Conservation (phyloP, 805 yeast genomes). For the Wickerhamiella australiensis region DNA sequence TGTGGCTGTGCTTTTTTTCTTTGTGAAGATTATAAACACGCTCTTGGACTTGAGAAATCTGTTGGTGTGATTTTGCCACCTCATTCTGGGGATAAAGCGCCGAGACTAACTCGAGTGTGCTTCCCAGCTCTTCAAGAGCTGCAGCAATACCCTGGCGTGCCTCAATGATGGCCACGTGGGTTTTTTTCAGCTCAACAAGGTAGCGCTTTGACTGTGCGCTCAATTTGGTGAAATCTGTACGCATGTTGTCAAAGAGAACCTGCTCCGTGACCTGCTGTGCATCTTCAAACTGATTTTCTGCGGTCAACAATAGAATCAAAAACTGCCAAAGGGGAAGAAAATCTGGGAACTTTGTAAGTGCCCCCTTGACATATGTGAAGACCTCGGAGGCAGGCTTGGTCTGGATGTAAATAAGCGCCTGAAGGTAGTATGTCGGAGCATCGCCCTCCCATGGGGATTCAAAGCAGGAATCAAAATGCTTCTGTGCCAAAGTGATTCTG, state of each 20-base stretch:
- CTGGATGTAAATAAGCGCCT: constrained; percentile 26
- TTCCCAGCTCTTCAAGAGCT: constrained; percentile 54
- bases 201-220: constrained; percentile 35
- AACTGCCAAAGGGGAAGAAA: constrained; percentile 56
- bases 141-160: constrained; percentile 44
- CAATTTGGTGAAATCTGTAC: constrained; percentile 13
- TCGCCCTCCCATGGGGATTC: constrained; percentile 13
- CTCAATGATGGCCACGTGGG: constrained; percentile 61
- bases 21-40: background rate
- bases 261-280: constrained; percentile 46
- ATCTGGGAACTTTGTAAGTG: constrained; percentile 34
- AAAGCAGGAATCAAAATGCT: constrained; percentile 17
- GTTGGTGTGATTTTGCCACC: background rate
- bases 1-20: background rate
- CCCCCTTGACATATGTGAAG: constrained; percentile 20
- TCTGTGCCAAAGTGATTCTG: constrained; percentile 15
- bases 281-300: constrained; percentile 44
- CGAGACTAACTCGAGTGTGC: constrained; percentile 47
- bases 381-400: constrained; percentile 21
- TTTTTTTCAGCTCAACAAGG: constrained; percentile 52
- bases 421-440: constrained; percentile 18
- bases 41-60: background rate
- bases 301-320: constrained; percentile 49
- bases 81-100: constrained; percentile 30
- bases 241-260: constrained; percentile 34